These are phyloP conservation scores for Niveomyces coronatus DNA, from an alignment of 2,329 filamentous ascomycete genomes.

Conservation along the genomic window DNA sequence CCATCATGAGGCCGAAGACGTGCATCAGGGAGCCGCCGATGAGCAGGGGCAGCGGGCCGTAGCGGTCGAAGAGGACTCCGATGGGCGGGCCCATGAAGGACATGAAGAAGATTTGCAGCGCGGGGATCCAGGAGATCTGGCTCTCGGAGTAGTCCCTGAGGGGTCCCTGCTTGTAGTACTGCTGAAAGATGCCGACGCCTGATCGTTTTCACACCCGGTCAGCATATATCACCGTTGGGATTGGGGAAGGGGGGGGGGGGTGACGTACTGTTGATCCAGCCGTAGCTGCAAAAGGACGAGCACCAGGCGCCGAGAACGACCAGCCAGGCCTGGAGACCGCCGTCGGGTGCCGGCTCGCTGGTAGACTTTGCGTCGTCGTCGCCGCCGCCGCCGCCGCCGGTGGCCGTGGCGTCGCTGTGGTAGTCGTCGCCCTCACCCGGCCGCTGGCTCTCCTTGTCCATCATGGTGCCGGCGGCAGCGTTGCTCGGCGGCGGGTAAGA, in stretches of 20 bases:
- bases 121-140: constrained; percentile 45
- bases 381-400: not conserved
- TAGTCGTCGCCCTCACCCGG: constrained; percentile 1
- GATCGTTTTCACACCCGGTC: constrained; percentile 1
- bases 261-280: constrained; percentile 21
- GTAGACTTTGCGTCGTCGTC: too few relatives aligned
- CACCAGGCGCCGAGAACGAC: constrained; percentile 24
- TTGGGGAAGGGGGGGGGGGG: not conserved
- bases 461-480: not conserved
- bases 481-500: not conserved
- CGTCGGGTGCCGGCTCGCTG: constrained; percentile 7
- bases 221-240: too few relatives aligned
- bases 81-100: constrained; percentile 38
- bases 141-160: constrained; percentile 35
- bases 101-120: constrained; percentile 42
- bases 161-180: constrained; percentile 38
- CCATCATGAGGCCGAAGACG: constrained; percentile 51
- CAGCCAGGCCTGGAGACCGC: constrained; percentile 16
- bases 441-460: constrained; percentile 5
- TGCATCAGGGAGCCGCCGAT: constrained; percentile 39
- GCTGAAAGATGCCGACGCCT: constrained; percentile 38
- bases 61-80: constrained; percentile 49
- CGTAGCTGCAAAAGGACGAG: constrained; percentile 23
- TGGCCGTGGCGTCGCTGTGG: constrained; percentile 6
- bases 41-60: constrained; percentile 45